Evolutionary conservation across 805 yeast species (phyloP).

Genomic region (Monosporozyma servazzii): DNA sequence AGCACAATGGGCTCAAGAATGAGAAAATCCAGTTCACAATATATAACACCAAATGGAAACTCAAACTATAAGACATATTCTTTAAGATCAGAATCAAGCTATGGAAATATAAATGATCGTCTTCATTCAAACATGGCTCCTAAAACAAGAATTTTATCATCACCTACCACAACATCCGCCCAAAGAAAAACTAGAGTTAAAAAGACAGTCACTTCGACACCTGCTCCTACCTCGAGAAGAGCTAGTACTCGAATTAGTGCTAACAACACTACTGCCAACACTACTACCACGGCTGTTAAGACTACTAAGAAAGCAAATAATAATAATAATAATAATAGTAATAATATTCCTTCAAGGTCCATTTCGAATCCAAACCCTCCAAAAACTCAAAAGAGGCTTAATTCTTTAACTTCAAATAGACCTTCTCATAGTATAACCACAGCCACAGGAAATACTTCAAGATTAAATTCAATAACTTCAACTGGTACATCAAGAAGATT

Average conservation of each 20-base stretch:
- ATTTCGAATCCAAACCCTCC: neutral
- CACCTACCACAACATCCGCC: neutral
- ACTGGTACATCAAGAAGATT: neutral
- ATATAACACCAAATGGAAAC: neutral
- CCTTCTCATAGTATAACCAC: slow-evolving; percentile 4
- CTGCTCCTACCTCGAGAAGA: neutral
- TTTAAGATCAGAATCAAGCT: slow-evolving; percentile 14
- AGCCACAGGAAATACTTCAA: slow-evolving; percentile 1
- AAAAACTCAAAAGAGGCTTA: neutral
- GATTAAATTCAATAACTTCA: slow-evolving; percentile 21
- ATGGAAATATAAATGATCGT: neutral
- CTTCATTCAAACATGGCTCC: slow-evolving; percentile 4
- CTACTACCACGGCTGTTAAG: neutral
- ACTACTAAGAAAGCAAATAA: neutral
- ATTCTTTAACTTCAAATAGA: slow-evolving; percentile 1
- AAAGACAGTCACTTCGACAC: neutral
- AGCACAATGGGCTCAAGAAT: neutral
- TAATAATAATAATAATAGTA: neutral
- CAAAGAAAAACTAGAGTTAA: neutral
- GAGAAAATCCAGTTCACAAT: neutral
- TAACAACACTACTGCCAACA: neutral
- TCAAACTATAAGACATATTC: slow-evolving; percentile 14
- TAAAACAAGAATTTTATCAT: neutral
- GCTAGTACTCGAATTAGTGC: neutral
- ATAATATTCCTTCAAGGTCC: neutral